Evolutionary conservation across 441 rosid genomes (phyloP).

Genomic region (Euphorbia schlechtendalii): DNA sequence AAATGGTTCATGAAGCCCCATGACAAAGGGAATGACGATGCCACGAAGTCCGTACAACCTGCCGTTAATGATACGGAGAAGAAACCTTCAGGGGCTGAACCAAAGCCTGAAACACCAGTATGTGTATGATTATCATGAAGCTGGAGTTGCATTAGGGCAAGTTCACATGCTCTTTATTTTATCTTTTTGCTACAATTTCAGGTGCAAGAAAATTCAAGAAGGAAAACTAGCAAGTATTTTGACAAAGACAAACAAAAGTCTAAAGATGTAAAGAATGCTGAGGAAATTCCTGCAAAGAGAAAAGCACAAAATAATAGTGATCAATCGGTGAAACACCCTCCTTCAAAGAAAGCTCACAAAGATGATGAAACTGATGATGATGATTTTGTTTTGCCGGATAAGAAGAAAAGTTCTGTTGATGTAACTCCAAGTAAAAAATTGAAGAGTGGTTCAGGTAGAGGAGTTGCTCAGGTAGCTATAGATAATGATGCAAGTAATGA

Average conservation of each 20-base stretch:
- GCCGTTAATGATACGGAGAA: constrained; percentile 17
- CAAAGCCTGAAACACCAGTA: constrained; percentile 36
- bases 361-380: constrained; percentile 57
- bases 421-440: constrained; percentile 64
- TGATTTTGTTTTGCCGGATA: constrained; percentile 48
- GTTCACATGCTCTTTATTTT: not conserved
- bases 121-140: constrained; percentile 16
- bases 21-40: constrained; percentile 48
- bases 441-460: constrained; percentile 69
- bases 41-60: constrained; percentile 20
- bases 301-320: constrained; percentile 38
- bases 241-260: constrained; percentile 51
- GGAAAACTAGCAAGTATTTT: constrained; percentile 96
- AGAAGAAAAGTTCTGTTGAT: constrained; percentile 41
- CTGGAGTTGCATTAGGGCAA: not conserved
- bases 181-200: constrained; percentile 17
- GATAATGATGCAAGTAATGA: constrained; percentile 47
- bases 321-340: constrained; percentile 39
- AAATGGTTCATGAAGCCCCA: constrained; percentile 95
- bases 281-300: constrained; percentile 59
- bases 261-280: constrained; percentile 44
- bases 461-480: constrained; percentile 42
- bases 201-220: constrained; percentile 52
- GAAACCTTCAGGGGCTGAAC: constrained; percentile 7
- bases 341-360: constrained; percentile 42